These are phyloP conservation scores for Pseudopyricularia javanii DNA, from an alignment of 2,329 filamentous ascomycete genomes.

Conservation along the genomic window DNA sequence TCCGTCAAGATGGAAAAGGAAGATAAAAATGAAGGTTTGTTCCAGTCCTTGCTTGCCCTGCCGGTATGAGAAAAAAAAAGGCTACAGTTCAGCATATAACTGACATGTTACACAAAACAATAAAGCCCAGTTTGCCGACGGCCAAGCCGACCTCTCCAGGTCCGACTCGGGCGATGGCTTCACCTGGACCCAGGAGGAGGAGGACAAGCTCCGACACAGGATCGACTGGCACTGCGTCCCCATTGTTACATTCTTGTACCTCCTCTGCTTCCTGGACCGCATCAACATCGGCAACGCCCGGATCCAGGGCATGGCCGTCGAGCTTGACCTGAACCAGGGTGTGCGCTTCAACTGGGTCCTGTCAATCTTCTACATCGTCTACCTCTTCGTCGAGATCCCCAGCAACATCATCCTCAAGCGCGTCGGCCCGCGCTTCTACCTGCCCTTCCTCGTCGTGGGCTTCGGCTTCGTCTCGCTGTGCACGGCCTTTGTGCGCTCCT, in stretches of 20 bases:
- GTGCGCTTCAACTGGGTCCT: slow-evolving; percentile 44
- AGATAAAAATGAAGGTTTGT: not conserved
- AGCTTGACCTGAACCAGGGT: slow-evolving; percentile 31
- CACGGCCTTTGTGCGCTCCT: slow-evolving; percentile 38
- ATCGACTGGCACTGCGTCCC: slow-evolving; percentile 40
- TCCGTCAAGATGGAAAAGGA: not conserved
- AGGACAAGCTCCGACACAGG: slow-evolving; percentile 33
- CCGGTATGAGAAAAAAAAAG: not conserved
- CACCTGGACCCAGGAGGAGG: slow-evolving; percentile 37
- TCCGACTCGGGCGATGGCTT: slow-evolving; percentile 11
- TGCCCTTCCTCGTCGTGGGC: slow-evolving; percentile 39
- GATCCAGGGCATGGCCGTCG: slow-evolving; percentile 37
- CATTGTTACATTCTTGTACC: slow-evolving; percentile 37
- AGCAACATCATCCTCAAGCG: slow-evolving; percentile 42
- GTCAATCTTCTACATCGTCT: slow-evolving; percentile 45
- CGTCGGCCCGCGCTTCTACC: slow-evolving; percentile 37
- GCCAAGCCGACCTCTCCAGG: slow-evolving; percentile 2
- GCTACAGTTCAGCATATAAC: not conserved
- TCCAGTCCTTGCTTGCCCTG: not conserved
- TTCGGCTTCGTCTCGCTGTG: slow-evolving; percentile 43
- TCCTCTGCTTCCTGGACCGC: slow-evolving; percentile 28
- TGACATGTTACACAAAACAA: not conserved
- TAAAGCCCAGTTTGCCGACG: not conserved
- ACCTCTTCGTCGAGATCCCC: slow-evolving; percentile 42
- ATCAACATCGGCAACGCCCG: slow-evolving; percentile 40